A percentile compares a stretch with the other conserved stretches of the same genome.
phyloP scores from a whole-genome alignment of 805 yeast species.

The Clavispora asparagi region DNA sequence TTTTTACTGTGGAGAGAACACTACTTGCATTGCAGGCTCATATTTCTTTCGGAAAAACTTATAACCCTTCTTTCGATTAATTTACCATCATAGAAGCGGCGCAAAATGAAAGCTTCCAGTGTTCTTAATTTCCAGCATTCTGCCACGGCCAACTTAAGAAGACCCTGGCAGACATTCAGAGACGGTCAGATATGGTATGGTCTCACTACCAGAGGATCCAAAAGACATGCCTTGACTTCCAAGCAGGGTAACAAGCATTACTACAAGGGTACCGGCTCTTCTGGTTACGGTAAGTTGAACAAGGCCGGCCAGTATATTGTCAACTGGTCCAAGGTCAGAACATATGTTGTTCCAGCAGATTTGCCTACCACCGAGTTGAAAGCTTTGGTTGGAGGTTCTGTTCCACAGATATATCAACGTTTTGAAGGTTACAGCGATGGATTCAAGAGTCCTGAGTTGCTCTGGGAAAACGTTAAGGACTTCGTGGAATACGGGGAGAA shows the following conservation, averaged over 20 bases:
- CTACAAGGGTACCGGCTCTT: slow-evolving; percentile 95
- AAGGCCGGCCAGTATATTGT: slow-evolving; percentile 69
- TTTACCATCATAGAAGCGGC: background rate
- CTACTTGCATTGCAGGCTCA: background rate
- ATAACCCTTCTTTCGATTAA: background rate
- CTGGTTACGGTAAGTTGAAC: slow-evolving; percentile 84
- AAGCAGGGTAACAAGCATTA: slow-evolving; percentile 91
- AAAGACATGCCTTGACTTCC: slow-evolving; percentile 78
- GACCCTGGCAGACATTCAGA: slow-evolving; percentile 85
- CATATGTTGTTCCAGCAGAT: slow-evolving; percentile 75
- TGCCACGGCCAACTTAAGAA: slow-evolving; percentile 45
- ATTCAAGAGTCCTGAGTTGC: slow-evolving; percentile 66
- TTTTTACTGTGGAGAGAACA: background rate
- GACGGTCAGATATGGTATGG: slow-evolving; percentile 88
- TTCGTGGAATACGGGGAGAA: slow-evolving; percentile 70
- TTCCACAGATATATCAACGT: slow-evolving; percentile 64
- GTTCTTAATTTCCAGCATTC: slow-evolving; percentile 19
- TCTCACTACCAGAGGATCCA: slow-evolving; percentile 68
- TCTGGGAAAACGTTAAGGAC: slow-evolving; percentile 66
- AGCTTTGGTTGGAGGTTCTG: slow-evolving; percentile 73
- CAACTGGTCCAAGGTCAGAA: slow-evolving; percentile 81
- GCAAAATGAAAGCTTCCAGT: slow-evolving; percentile 14
- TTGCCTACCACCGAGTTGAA: slow-evolving; percentile 41
- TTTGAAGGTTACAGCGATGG: slow-evolving; percentile 69
- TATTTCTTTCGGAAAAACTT: background rate